Base-by-base conservation (phyloP, 768 basidiomycete genomes). In the Pleurotus sapidus region DNA sequence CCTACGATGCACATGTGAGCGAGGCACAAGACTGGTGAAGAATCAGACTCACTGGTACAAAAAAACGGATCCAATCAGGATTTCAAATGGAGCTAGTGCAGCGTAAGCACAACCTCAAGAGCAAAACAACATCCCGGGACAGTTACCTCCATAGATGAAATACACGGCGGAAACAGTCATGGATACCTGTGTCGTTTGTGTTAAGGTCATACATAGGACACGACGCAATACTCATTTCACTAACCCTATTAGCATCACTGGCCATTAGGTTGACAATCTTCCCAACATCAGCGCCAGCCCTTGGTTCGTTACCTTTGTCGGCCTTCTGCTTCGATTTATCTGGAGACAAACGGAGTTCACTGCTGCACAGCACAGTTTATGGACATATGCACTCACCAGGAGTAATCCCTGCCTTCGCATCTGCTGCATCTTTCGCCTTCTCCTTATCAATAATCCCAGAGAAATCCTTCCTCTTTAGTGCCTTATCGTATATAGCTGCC, bases 241-340 rank as follows among this genome's bases (percentile, higher is more conserved):
- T 39, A 47, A 82, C 78, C 48, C 78, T 72, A 64, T 86, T 88
- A 2, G 86, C 84, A 66, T 93, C 91, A 5, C 83, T 84, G 12
- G 89, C 85, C 92, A 95, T 95, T 37, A 95, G 71, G 61, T 93
- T 92, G 55, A 95, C 91, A 53, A 95, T 91, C 68, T 95, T 94
- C 11, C 94, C 94, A 11, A 90, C 78, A 67, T 93, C 90, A 6
- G 94, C 94, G 14, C 91, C 89, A 0, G 87, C 81, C 62, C 83
- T 87, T 1, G 86, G 82, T 27, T 90, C 79, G 46, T 80, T 77
- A 15, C 71, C 75, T 62, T 72, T 75, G 50, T 74, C 75, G 15
- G 68, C 73, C 43, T 70, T 70, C 59, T 69, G 69, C 49, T 73
- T 68, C 12, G 65, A 66, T 37, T 73, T 73, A 43, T n/a, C n/a